Percentiles rank a stretch among this genome's conserved stretches.
These are phyloP conservation scores for Spizellomyces punctatus DNA, from an alignment of 192 early-diverging fungal species.

Conservation along the genomic window DNA sequence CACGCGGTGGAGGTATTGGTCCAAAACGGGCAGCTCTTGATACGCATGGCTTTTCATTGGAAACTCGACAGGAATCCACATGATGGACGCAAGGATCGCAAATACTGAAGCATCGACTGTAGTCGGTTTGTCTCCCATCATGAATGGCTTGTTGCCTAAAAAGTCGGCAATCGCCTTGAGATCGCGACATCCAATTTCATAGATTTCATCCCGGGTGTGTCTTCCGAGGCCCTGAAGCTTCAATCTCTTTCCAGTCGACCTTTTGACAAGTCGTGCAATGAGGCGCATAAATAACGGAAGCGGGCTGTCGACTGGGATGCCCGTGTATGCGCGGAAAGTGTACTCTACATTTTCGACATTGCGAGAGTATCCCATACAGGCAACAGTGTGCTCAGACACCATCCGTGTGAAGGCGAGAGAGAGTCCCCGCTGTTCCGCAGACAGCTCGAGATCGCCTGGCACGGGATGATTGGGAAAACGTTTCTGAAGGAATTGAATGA, in stretches of 20 bases:
- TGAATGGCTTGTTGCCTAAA: slow-evolving; percentile 35
- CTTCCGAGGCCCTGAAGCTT: slow-evolving; percentile 24
- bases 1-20: slow-evolving; percentile 33
- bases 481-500: slow-evolving; percentile 34
- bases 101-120: slow-evolving; percentile 39
- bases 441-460: slow-evolving; percentile 7
- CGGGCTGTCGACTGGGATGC: not conserved
- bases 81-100: slow-evolving; percentile 32
- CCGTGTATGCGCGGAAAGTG: slow-evolving; percentile 34
- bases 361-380: slow-evolving; percentile 39
- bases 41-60: slow-evolving; percentile 33
- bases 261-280: slow-evolving; percentile 9
- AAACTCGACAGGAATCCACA: slow-evolving; percentile 38
- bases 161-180: slow-evolving; percentile 38
- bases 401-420: slow-evolving; percentile 22
- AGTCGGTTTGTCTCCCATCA: slow-evolving; percentile 23
- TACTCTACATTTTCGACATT: slow-evolving; percentile 36
- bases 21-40: slow-evolving; percentile 21
- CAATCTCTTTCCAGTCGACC: slow-evolving; percentile 18
- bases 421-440: slow-evolving; percentile 2
- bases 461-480: slow-evolving; percentile 26
- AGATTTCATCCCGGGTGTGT: slow-evolving; percentile 34
- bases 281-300: slow-evolving; percentile 11
- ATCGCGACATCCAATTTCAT: slow-evolving; percentile 33
- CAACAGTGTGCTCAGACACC: slow-evolving; percentile 35